Evolutionary conservation across 2,329 filamentous ascomycete species (phyloP), one percentile per base, ranked within the genome.

Genomic region (Gaeumannomyces sp.): DNA sequence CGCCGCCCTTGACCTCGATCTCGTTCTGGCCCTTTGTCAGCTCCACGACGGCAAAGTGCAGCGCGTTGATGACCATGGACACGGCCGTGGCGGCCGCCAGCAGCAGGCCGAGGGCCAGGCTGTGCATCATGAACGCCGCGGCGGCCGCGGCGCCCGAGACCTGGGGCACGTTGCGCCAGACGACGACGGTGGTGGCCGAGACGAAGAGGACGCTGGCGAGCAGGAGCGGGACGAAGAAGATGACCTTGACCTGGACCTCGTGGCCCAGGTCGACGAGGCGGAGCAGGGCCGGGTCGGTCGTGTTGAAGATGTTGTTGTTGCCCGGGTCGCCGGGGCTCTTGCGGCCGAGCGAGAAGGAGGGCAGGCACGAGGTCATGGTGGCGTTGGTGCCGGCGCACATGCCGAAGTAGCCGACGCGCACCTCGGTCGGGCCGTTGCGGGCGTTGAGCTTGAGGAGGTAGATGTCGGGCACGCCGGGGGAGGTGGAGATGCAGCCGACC

Each of bases 61-160:
- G 69, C 1, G 67, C 67, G 13, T 68, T 68, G 31, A 64, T 63
- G 4, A 68, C 68, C 22, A 65, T 65, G 0, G 67, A 66, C 13
- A 68, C 58, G 2, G 69, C 61, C 5, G 67, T 66, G 7, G 67
- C 67, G 0, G 66, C 69, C 13, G 63, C 68, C 27, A 67, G 45
- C 58, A 69, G 63, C 27, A 67, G 13, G 25, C 64, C 60, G 38
- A 61, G 38, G 19, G 59, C 63, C 25, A 61, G 45, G 59, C 57
- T 56, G 63, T 61, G 58, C 35, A 56, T 64, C 28, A 64, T 25
- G 63, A 60, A 64, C 6, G 63, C 57, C 4, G 60, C 63, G 16
- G 58, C 53, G 6, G 63, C 63, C 19, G 72, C 71, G 7, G 66
- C 75, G 67, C 68, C 67, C 5, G 74, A 75, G 65, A 73, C 72